Conservation (phyloP, 441 rosid genomes). For the Populus hybrid region DNA sequence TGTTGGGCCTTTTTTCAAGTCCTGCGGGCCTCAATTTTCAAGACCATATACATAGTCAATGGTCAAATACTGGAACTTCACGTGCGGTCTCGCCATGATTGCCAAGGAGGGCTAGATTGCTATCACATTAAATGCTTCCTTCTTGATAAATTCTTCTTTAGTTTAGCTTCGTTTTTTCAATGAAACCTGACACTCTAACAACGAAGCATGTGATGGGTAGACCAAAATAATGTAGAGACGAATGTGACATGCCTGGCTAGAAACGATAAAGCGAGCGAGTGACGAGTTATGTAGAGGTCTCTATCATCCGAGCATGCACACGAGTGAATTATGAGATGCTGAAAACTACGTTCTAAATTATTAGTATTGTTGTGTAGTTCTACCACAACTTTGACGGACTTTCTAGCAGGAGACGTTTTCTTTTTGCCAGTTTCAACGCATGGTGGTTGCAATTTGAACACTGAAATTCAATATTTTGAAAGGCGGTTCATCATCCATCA, state of each 20-base stretch:
- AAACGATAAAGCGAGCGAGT: not conserved
- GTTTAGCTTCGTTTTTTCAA: not conserved
- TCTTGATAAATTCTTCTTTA: not conserved
- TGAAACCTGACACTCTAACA: not conserved
- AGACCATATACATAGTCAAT: not conserved
- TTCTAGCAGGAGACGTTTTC: not conserved
- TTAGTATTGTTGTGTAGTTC: not conserved
- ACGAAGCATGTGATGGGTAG: not conserved
- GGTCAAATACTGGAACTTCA: not conserved
- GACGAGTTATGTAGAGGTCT: not conserved
- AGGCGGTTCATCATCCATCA: not conserved
- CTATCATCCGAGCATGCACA: not conserved
- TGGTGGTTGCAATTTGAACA: not conserved
- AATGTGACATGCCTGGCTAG: not conserved
- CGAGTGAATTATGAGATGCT: not conserved
- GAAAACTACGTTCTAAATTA: not conserved
- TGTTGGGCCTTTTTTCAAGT: not conserved
- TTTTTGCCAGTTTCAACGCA: not conserved
- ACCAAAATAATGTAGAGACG: not conserved
- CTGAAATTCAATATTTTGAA: not conserved
- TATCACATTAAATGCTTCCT: not conserved
- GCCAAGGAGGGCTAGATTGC: not conserved
- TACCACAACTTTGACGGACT: not conserved
- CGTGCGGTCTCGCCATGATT: not conserved
- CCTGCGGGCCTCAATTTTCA: not conserved